Evolutionary conservation across 208 protist species (phyloP).

Genomic region (Crithidia acanthocephali): DNA sequence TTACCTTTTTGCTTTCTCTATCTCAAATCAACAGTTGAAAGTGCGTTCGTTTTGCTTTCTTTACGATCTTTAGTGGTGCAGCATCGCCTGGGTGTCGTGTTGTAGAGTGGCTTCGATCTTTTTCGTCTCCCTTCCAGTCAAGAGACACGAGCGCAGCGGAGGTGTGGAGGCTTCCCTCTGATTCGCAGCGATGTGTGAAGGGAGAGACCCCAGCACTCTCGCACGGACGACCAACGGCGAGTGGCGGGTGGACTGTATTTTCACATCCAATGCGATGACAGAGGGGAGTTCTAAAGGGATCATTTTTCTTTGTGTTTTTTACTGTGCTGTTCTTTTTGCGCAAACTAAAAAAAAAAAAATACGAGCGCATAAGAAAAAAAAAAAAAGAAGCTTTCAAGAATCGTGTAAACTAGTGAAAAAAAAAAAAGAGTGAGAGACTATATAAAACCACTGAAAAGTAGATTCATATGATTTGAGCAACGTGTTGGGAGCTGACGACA

Average conservation of each 20-base stretch:
- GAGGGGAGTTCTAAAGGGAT: no score
- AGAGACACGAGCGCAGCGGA: no score
- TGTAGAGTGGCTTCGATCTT: no score
- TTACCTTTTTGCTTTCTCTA: background rate
- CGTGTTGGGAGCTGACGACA: slow-evolving; percentile 5
- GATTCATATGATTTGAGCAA: background rate
- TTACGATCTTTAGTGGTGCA: background rate
- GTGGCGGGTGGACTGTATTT: no score
- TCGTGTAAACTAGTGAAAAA: background rate
- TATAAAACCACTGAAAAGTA: background rate
- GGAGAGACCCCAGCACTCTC: no score
- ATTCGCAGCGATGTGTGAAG: no score
- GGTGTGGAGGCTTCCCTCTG: no score
- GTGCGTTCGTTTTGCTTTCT: background rate
- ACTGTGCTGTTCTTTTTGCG: background rate
- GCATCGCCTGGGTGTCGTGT: background rate
- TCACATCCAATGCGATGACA: no score
- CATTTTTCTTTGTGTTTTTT: background rate
- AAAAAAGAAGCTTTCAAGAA: slow-evolving; percentile 20
- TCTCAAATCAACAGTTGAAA: background rate
- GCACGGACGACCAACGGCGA: no score
- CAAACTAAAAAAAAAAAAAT: background rate
- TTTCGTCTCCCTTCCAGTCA: no score
- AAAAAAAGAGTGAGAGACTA: background rate
- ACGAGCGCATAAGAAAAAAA: no score